Conservation (phyloP, 164 flowering plant genomes). For the Taxillus chinensis region DNA sequence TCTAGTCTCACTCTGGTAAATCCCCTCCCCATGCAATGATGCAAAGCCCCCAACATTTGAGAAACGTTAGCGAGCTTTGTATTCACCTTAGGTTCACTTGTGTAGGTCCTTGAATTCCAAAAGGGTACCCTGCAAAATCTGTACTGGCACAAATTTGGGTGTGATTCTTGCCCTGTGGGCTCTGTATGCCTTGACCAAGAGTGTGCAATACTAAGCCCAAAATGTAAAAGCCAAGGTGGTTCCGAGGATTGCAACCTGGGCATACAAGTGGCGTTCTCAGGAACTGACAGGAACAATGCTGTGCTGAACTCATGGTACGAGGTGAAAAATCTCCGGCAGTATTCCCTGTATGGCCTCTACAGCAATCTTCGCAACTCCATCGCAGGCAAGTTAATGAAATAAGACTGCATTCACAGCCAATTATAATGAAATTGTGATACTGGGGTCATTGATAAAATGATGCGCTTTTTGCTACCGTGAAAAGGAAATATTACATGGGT, state of each 20-base stretch:
- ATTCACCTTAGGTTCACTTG: not conserved
- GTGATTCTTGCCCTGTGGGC: constrained; percentile 33
- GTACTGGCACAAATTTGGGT: constrained; percentile 58
- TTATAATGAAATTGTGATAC: too few relatives aligned
- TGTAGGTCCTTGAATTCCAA: constrained; percentile 63
- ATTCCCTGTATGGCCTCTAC: constrained; percentile 45
- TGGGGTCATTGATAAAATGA: too few relatives aligned
- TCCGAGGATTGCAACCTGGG: constrained; percentile 33
- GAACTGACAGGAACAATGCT: constrained; percentile 50
- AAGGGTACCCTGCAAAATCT: constrained; percentile 55
- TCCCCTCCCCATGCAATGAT: not conserved
- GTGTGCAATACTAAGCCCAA: constrained; percentile 37
- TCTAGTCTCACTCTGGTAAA: constrained; percentile 65
- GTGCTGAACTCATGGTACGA: constrained; percentile 82
- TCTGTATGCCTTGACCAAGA: constrained; percentile 37
- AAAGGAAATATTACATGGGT: too few relatives aligned
- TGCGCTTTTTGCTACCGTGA: too few relatives aligned
- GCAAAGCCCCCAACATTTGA: too few relatives aligned
- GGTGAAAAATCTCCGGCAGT: constrained; percentile 46
- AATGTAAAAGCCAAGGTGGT: constrained; percentile 41
- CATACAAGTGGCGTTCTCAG: constrained; percentile 67
- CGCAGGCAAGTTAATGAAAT: constrained; percentile 4
- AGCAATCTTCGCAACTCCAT: constrained; percentile 27
- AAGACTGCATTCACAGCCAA: too few relatives aligned
- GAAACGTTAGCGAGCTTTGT: too few relatives aligned